Base-by-base conservation (phyloP, 768 basidiomycete genomes). In the Trametes cingulata region DNA sequence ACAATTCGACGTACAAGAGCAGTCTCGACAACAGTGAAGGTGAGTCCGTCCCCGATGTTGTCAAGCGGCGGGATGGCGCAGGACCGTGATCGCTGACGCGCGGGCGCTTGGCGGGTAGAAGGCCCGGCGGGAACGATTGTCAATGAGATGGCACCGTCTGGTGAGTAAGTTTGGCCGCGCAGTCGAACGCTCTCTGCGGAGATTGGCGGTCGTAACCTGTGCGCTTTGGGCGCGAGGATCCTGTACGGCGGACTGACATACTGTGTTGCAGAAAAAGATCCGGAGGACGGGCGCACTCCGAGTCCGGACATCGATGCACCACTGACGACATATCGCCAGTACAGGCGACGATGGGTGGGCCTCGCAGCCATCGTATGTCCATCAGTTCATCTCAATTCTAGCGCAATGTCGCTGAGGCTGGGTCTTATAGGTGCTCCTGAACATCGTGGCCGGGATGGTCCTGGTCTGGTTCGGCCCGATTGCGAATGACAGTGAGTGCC, bases 381-480 rank as follows among this genome's bases (percentile, higher is more conserved):
- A 24, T 25, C 15, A 5, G 5, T 36, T 40, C n/a, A 19, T 35
- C 19, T 9, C 2, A 9, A 19, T 4, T 27, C 13, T n/a, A 12
- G 7, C n/a, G 22, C 10, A 22, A 20, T 19, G 15, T 43, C 20
- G 51, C n/a, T 39, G 50, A 51, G 4, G 20, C 20, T 12, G 9
- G 48, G n/a, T 7, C 29, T 8, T n/a, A 1, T 42, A 90, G 90
- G 76, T 87, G 10, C 29, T 87, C 29, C 73, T 93, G 33, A 88
- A 85, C 54, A 69, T 87, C 40, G 79, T 85, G 12, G 76, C 80
- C 2, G 90, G 82, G 6, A 84, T 90, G 86, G 74, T 80, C 7
- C 85, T 85, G 82, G 81, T 88, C 3, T 94, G 91, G 91, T 94
- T 93, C 67, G 91, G 91, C 3, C 89, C 92, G 3, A 93, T 95